Percentiles rank a stretch among this genome's conserved stretches.
These are phyloP conservation scores for Termitomyces sp. DNA, from an alignment of 768 basidiomycete species.

Conservation along the genomic window DNA sequence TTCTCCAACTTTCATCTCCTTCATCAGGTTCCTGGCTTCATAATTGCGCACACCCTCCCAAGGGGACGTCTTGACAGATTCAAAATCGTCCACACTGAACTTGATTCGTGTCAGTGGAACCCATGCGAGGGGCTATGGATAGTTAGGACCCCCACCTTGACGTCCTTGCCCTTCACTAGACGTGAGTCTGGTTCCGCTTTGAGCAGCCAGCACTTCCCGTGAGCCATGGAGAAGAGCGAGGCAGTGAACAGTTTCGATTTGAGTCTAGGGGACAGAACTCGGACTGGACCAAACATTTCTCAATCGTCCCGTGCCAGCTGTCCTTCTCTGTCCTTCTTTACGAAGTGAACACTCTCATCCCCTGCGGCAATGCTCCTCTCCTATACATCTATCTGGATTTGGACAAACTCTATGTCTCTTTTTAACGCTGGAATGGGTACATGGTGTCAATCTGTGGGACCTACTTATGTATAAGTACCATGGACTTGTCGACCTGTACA, in stretches of 20 bases:
- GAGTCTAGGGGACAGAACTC: background rate
- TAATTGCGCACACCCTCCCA: slow-evolving; percentile 91
- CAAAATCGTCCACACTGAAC: slow-evolving; percentile 89
- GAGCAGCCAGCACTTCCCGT: slow-evolving; percentile 60
- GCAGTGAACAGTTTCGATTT: background rate
- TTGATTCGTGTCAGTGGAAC: slow-evolving; percentile 20
- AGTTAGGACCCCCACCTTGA: slow-evolving; percentile 49
- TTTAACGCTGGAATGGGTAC: no score
- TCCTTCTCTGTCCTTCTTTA: no score
- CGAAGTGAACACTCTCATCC: no score
- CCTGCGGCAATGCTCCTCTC: no score
- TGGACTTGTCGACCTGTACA: no score
- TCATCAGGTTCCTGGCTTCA: slow-evolving; percentile 82
- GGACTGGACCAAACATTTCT: background rate
- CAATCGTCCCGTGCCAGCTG: background rate
- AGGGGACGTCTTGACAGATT: slow-evolving; percentile 60
- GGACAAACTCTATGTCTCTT: background rate
- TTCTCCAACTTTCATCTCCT: slow-evolving; percentile 73
- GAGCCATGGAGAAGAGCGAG: slow-evolving; percentile 8
- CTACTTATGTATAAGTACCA: no score
- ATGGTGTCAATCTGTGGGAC: no score
- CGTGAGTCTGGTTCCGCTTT: slow-evolving; percentile 87
- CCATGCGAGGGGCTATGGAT: no score
- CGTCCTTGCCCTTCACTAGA: slow-evolving; percentile 82
- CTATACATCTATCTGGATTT: no score